These are phyloP conservation scores for Cercospora berteroae DNA, from an alignment of 2,329 filamentous ascomycete species.

Conservation along the genomic window DNA sequence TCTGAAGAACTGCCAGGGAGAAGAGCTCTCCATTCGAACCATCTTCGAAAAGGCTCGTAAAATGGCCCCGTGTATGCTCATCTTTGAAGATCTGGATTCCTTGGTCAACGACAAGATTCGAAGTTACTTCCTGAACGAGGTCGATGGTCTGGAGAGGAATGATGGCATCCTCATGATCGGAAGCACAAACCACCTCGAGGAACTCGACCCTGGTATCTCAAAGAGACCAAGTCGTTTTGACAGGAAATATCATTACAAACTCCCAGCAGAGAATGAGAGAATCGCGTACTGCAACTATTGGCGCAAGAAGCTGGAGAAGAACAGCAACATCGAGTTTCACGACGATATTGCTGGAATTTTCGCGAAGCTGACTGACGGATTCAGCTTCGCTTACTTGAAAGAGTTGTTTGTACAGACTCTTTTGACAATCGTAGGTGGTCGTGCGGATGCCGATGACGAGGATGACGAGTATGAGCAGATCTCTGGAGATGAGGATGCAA, in stretches of 20 bases:
- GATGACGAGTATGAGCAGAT: conserved; percentile 18
- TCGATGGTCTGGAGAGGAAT: conserved; percentile 67
- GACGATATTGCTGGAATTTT: conserved; percentile 45
- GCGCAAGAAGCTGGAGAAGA: conserved; percentile 57
- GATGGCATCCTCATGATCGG: conserved; percentile 65
- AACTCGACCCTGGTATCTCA: conserved; percentile 61
- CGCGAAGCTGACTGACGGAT: conserved; percentile 59
- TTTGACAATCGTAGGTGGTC: conserved; percentile 49
- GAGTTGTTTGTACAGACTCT: conserved; percentile 65
- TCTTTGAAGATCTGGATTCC: conserved; percentile 70
- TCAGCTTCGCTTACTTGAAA: conserved; percentile 68
- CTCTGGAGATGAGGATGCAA: conserved; percentile 15
- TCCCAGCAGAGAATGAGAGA: conserved; percentile 49
- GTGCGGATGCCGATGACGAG: conserved; percentile 26
- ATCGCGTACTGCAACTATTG: conserved; percentile 62
- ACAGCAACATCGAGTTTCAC: conserved; percentile 52
- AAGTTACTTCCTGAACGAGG: conserved; percentile 68
- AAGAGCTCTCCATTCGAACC: conserved; percentile 46
- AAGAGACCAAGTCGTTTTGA: conserved; percentile 67
- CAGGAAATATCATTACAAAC: conserved; percentile 63
- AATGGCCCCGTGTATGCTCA: conserved; percentile 65
- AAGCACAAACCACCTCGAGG: conserved; percentile 53
- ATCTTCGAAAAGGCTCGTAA: conserved; percentile 61
- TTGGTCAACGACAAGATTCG: conserved; percentile 60
- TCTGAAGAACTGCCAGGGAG: conserved; percentile 36